Base-by-base conservation (phyloP, 768 basidiomycete genomes). In the Phaeotremella skinneri region DNA sequence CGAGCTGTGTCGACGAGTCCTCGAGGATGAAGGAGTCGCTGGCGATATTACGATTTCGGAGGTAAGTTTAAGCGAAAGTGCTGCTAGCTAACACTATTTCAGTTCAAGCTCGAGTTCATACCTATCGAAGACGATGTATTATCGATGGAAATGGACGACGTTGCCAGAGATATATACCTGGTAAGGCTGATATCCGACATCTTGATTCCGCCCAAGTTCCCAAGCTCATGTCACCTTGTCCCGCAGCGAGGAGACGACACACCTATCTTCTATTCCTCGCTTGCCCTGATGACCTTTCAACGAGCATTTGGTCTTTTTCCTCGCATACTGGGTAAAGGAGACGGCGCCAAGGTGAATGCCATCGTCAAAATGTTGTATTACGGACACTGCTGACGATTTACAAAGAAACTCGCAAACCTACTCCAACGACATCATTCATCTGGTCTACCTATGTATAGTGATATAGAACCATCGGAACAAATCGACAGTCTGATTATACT, bases 21-120 rank as follows among this genome's bases (percentile, higher is more conserved):
- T 99, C 43, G 92, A 97, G 70, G 93, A 98, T 73, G 89, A 96
- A 70, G 96, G 94, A n/a, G 93, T 99, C 0, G 82, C 93, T 16
- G 96, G 96, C n/a, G 93, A 97, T 69, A 81, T 99, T 45, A 86
- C 84, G 6, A 84, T 98, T 29, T 84, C 85, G 20, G 84, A 68
- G 61, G 73, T 72, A 23, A 48, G 68, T 21, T 47, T 27, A n/a
- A 21, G 31, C 11, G 25, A 7, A n/a, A 41, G 45, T 39, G 2
- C 21, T 45, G 52, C 1, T 25, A 3, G 9, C 9, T 20, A 11
- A 13, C 25, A 25, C 25, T 4, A 29, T 42, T 26, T 47, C 57
- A 90, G 27, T 94, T 91, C 77, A 90, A 90, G 74, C 82, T 99
- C 23, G 91, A 93, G 67, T 90, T 97, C 67, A 91, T 98, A 62